phyloP scores from a whole-genome alignment of 176 grass and related monocot species.

The Aegilops bicornis region DNA sequence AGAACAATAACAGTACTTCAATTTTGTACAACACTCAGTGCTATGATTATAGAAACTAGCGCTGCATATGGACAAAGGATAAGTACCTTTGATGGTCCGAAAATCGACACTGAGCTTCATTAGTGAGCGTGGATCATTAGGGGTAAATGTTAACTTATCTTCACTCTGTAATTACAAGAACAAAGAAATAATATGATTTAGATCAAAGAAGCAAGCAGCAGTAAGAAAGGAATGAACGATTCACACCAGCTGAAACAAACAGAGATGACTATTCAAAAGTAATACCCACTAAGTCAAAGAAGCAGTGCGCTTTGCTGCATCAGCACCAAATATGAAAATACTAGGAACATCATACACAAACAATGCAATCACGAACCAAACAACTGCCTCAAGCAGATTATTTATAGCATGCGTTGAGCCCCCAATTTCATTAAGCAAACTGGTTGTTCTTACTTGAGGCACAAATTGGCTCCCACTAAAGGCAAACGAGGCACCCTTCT shows the following conservation, averaged over 20 bases:
- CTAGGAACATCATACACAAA: not conserved
- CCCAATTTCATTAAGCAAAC: not conserved
- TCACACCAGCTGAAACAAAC: not conserved
- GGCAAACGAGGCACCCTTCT: not conserved
- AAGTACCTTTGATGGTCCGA: slow-evolving; percentile 79
- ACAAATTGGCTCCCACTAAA: not conserved
- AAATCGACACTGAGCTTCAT: slow-evolving; percentile 95
- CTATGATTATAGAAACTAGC: not conserved
- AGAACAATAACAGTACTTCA: not conserved
- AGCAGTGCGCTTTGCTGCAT: not conserved
- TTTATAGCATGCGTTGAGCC: not conserved
- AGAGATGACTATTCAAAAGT: not conserved
- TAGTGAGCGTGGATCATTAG: slow-evolving; percentile 72
- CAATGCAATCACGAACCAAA: not conserved
- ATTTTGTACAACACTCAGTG: not conserved
- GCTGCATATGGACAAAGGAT: not conserved
- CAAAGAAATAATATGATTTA: slow-evolving; percentile 3
- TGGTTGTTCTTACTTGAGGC: not conserved
- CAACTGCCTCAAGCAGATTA: not conserved
- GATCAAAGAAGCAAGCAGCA: not conserved
- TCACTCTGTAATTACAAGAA: slow-evolving; percentile 58
- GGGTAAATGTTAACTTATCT: slow-evolving; percentile 70
- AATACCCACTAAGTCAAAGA: not conserved
- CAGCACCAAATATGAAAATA: not conserved
- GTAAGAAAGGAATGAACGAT: not conserved